phyloP scores from a whole-genome alignment of 116 monocot genomes.

The Cymodocea nodosa region DNA sequence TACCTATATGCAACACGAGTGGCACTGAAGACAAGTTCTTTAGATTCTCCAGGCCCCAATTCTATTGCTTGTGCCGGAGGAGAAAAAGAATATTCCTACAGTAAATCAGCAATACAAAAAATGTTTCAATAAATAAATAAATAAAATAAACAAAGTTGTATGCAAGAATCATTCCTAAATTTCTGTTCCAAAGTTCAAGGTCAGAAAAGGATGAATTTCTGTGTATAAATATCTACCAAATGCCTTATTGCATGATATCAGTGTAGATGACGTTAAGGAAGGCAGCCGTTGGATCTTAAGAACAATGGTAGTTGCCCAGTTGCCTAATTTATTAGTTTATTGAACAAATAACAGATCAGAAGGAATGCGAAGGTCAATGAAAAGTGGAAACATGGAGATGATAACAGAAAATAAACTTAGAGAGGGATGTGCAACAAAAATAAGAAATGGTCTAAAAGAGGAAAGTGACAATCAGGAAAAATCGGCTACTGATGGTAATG shows the following conservation, averaged over 20 bases:
- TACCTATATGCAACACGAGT: constrained; percentile 97
- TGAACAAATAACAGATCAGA: too few species aligned
- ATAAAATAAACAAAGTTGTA: not conserved
- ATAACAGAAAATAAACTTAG: not conserved
- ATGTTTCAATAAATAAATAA: not conserved
- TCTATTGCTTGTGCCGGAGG: constrained; percentile 72
- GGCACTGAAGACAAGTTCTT: constrained; percentile 56
- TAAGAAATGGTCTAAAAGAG: too few species aligned
- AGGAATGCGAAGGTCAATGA: too few species aligned
- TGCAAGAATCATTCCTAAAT: not conserved
- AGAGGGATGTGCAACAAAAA: too few species aligned
- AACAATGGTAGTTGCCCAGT: too few species aligned
- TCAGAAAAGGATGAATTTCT: too few species aligned
- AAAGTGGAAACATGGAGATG: too few species aligned
- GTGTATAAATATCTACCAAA: too few species aligned
- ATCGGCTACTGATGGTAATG: not conserved
- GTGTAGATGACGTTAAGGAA: not conserved
- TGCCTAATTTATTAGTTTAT: too few species aligned
- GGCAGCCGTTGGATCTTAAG: not conserved
- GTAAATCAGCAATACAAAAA: not conserved
- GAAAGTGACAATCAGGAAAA: not conserved
- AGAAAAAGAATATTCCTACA: constrained; percentile 82
- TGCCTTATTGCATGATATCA: too few species aligned
- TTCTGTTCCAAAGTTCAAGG: too few species aligned
- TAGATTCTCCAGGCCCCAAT: constrained; percentile 80